A percentile compares a stretch with the other conserved stretches of the same genome.
Evolutionary conservation across 2,329 filamentous ascomycete species (phyloP).

Genomic region (Arthrinium phaeospermum): DNA sequence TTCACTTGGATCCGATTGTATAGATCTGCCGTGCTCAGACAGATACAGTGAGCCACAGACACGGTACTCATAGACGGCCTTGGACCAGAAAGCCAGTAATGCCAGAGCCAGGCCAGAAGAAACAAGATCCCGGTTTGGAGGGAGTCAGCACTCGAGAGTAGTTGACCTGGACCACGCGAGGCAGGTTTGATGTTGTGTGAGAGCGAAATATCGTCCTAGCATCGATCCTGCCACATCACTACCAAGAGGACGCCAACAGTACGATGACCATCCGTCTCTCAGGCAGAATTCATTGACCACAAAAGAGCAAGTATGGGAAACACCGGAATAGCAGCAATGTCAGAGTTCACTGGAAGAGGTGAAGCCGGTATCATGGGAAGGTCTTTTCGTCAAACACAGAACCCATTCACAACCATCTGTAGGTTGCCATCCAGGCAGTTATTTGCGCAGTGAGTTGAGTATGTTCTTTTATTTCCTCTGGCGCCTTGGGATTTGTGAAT

Average conservation of each 20-base stretch:
- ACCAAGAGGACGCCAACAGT: not conserved
- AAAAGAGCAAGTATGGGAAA: not conserved
- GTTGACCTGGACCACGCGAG: not conserved
- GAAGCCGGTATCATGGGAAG: not conserved
- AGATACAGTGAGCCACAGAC: not conserved
- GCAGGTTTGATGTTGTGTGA: not conserved
- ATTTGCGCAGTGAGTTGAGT: not conserved
- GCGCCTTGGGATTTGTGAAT: not conserved
- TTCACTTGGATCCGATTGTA: not conserved
- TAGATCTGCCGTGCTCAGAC: not conserved
- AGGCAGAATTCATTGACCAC: not conserved
- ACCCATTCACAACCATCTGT: not conserved
- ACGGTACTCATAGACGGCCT: not conserved
- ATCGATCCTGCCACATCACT: not conserved
- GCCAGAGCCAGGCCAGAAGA: not conserved
- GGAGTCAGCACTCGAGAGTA: not conserved
- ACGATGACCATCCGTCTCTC: not conserved
- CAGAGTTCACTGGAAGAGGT: not conserved
- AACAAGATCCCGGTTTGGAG: not conserved
- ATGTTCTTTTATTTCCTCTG: not conserved
- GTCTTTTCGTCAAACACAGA: not conserved
- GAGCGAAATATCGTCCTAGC: not conserved
- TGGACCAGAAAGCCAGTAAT: not conserved
- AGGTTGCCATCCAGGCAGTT: not conserved
- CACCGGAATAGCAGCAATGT: not conserved